A percentile compares a stretch with the other conserved stretches of the same genome.
Evolutionary conservation across 2,329 filamentous ascomycete species (phyloP).

Genomic region (Cercospora janseana): DNA sequence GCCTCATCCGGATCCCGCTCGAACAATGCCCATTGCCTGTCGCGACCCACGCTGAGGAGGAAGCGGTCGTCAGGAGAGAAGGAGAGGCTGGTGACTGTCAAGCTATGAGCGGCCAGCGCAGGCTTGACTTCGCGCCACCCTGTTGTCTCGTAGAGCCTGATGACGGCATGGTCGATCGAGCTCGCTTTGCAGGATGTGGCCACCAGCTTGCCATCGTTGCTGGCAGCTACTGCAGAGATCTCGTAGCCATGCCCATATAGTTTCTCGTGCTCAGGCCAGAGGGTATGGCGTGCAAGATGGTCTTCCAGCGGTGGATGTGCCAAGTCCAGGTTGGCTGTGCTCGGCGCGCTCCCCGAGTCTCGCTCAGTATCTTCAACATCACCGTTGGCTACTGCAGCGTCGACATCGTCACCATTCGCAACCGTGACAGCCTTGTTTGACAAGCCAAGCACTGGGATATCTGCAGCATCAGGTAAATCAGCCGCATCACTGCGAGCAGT

Average conservation of each 20-base stretch:
- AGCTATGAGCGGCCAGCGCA: slow-evolving; percentile 75
- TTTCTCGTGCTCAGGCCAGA: slow-evolving; percentile 96
- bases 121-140: slow-evolving; percentile 86
- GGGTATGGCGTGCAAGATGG: slow-evolving; percentile 79
- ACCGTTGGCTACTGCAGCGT: slow-evolving; percentile 42
- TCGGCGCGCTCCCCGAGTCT: slow-evolving; percentile 55
- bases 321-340: slow-evolving; percentile 62
- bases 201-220: slow-evolving; percentile 69
- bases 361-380: slow-evolving; percentile 57
- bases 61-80: slow-evolving; percentile 74
- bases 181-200: slow-evolving; percentile 93
- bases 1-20: slow-evolving; percentile 46
- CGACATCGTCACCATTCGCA: slow-evolving; percentile 36
- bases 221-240: slow-evolving; percentile 80
- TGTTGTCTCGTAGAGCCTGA: slow-evolving; percentile 82
- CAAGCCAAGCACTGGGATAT: slow-evolving; percentile 89
- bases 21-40: slow-evolving; percentile 89
- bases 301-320: slow-evolving; percentile 83
- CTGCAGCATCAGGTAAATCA: slow-evolving; percentile 75
- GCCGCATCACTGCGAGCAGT: slow-evolving; percentile 19
- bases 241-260: slow-evolving; percentile 98
- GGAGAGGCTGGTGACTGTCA: slow-evolving; percentile 78
- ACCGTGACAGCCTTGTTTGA: slow-evolving; percentile 87
- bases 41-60: slow-evolving; percentile 84
- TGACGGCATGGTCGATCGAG: slow-evolving; percentile 89